Evolutionary conservation across 176 grass and related monocot genomes (phyloP).

Genomic region (Ananas comosus): DNA sequence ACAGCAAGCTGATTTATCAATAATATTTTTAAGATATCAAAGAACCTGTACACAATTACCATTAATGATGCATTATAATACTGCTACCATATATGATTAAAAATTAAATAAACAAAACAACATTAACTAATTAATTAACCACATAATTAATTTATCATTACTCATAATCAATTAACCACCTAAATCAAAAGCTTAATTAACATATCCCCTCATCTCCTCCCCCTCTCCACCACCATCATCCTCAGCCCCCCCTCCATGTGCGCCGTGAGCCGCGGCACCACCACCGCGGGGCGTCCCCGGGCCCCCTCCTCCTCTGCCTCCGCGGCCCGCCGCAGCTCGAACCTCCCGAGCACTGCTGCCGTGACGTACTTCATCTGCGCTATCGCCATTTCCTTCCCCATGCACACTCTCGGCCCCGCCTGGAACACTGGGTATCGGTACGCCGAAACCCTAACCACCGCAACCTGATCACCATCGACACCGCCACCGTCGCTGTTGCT

Average conservation of each 20-base stretch:
- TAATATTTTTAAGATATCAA: no score
- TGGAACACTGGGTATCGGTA: slow-evolving; percentile 88
- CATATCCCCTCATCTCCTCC: neutral
- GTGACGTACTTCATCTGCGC: slow-evolving; percentile 13
- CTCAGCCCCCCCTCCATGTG: neutral
- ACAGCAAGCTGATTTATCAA: no score
- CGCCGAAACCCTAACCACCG: slow-evolving; percentile 38
- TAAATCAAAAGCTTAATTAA: neutral
- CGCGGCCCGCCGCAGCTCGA: neutral
- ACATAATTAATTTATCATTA: no score
- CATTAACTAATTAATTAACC: no score
- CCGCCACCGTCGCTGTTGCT: neutral
- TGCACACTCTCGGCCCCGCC: slow-evolving; percentile 45
- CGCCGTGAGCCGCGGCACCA: neutral
- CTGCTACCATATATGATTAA: no score
- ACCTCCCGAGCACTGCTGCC: neutral
- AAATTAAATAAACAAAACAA: no score
- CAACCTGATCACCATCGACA: neutral
- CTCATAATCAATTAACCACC: neutral
- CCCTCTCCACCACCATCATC: neutral
- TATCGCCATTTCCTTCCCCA: neutral
- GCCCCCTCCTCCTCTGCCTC: neutral
- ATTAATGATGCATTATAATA: no score
- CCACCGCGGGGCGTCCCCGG: neutral
- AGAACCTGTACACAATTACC: no score